These are phyloP conservation scores for Aegilops longissima DNA, from an alignment of 176 grass and related monocot genomes.

Conservation along the genomic window DNA sequence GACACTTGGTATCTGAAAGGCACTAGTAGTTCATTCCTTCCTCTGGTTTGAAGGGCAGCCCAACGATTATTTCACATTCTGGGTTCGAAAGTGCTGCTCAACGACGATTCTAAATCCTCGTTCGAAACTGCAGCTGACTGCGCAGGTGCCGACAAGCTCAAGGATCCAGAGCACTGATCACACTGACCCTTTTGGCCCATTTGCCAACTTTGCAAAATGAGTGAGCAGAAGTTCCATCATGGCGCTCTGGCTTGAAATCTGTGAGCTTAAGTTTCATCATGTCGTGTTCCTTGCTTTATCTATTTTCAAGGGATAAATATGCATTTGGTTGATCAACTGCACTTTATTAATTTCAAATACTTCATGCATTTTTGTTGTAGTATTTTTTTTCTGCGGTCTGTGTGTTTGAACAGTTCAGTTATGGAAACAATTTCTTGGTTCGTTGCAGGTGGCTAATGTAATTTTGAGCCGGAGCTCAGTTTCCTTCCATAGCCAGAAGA, in stretches of 20 bases:
- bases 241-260: no score
- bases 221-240: no score
- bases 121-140: no score
- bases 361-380: background rate
- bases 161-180: no score
- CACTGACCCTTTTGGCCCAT: no score
- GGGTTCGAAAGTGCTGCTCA: no score
- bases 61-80: no score
- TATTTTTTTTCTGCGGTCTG: background rate
- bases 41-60: no score
- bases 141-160: no score
- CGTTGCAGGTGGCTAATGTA: conserved; percentile 49
- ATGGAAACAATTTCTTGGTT: conserved; percentile 14
- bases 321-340: background rate
- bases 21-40: background rate
- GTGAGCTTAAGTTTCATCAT: background rate
- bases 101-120: no score
- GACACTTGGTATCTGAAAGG: background rate
- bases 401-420: conserved; percentile 19
- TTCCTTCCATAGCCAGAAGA: conserved; percentile 49
- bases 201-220: no score
- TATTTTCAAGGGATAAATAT: background rate
- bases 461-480: conserved; percentile 37
- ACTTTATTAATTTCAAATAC: background rate
- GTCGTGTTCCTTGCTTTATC: background rate